Evolutionary conservation across 441 rosid species (phyloP), one percentile per base, ranked within the genome.

Genomic region (Cnidoscolus chayamansa): DNA sequence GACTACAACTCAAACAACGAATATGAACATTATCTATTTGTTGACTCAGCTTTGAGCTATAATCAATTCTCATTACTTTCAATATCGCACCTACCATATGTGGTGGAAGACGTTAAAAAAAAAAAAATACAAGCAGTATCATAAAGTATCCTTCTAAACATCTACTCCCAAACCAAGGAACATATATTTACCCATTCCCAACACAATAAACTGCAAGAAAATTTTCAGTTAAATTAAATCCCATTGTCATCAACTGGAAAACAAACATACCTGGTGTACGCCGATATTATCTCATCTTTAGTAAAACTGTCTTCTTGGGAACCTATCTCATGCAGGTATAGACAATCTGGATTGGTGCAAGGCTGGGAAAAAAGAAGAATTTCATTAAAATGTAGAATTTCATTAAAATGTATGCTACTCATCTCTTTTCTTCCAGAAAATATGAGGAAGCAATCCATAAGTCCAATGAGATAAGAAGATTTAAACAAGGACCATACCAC

Each of bases 291-390:
- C 77, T 92, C 98, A 85, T 92, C 96, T 82, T 92, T 92, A 61
- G 96, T 89, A 77, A 89, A 92, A 80, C 96, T 90, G 77, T 90
- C 96, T 77, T 92, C 98, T 56, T 87, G 96, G 65, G 94, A 89
- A 47, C 98, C 98, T 82, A 89, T 83, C 84, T 92, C 96, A 43
- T 92, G 98, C 83, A 92, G 80, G 85, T 92, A 92, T 67, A 92
- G 86, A 78, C 96, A 92, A 70, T 90, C 96, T 76, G 94, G 94
- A 84, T 90, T 92, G 84, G 81, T 79, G 84, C 96, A 92, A 64
- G 94, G 86, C 98, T 92, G 89, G 55, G 25, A 25, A 76, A 30
- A 66, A 45, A 74, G 79, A 62, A 79, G 81, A 78, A 30, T 67
- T 37, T 65, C 62, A 65, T 65, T 25, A 25, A 25, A 25, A 25